Conservation (phyloP, 108 stramenopile genomes). For the Parietichytrium sp. region DNA sequence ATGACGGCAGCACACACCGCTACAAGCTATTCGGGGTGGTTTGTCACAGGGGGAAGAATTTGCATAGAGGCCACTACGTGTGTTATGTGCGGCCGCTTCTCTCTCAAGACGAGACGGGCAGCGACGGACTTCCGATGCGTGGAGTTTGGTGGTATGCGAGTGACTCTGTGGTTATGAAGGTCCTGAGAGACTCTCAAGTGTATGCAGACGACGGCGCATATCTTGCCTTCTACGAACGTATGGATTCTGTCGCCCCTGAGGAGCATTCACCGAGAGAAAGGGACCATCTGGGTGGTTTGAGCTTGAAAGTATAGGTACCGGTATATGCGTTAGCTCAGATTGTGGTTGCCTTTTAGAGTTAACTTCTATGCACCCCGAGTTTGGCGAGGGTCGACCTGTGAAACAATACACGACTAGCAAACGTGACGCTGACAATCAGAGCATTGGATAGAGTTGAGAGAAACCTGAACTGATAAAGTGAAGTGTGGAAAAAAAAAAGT, state of each 20-base stretch:
- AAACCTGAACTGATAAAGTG: too few species aligned
- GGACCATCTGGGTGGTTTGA: too few species aligned
- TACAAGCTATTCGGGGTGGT: constrained; percentile 20
- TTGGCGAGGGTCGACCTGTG: too few species aligned
- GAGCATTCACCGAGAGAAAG: too few species aligned
- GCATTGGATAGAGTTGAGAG: too few species aligned
- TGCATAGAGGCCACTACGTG: constrained; percentile 20
- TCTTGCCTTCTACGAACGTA: background rate
- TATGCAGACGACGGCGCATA: constrained; percentile 36
- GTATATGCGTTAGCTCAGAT: too few species aligned
- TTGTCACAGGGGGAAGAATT: background rate
- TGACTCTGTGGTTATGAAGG: background rate
- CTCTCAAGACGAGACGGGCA: background rate
- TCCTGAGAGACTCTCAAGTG: background rate
- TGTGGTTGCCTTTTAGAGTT: too few species aligned
- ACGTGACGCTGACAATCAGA: too few species aligned
- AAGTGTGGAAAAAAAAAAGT: background rate
- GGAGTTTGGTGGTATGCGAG: background rate
- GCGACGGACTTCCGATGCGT: background rate
- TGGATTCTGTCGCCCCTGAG: too few species aligned
- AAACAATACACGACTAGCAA: too few species aligned
- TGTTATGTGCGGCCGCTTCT: background rate
- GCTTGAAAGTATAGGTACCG: too few species aligned
- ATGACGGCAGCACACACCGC: background rate
- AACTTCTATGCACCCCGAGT: too few species aligned